Evolutionary conservation across 139 green algal species (phyloP).

Genomic region (Tetradesmus lagerheimii): DNA sequence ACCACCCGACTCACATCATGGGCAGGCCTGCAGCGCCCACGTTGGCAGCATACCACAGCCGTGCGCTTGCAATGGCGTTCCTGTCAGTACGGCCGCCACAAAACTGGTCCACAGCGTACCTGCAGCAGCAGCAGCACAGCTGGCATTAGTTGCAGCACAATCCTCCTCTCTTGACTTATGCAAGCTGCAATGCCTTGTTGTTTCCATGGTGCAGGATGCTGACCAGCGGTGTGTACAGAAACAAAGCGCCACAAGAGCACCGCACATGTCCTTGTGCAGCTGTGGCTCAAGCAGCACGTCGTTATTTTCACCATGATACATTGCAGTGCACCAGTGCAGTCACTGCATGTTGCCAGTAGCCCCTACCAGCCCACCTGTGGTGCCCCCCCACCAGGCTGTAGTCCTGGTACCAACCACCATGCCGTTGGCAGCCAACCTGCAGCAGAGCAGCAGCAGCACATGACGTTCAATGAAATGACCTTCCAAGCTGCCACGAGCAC

Average conservation of each 20-base stretch:
- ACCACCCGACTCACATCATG: slow-evolving; percentile 66
- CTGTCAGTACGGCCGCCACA: slow-evolving; percentile 60
- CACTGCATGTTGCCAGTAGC: no score
- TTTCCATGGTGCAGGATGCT: no score
- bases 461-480: no score
- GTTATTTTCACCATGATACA: no score
- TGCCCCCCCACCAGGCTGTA: slow-evolving; percentile 65
- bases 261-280: no score
- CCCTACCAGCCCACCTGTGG: slow-evolving; percentile 40
- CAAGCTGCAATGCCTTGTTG: no score
- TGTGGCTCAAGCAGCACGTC: no score
- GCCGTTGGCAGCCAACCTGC: slow-evolving; percentile 71
- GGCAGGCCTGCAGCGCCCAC: slow-evolving; percentile 70
- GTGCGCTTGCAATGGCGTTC: slow-evolving; percentile 57
- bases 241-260: no score
- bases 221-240: no score
- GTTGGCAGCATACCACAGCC: slow-evolving; percentile 74
- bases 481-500: no score
- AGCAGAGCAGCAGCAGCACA: background rate
- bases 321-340: no score
- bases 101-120: slow-evolving; percentile 63
- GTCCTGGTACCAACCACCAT: slow-evolving; percentile 70
- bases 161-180: no score
- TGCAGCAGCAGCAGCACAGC: background rate
- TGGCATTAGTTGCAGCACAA: background rate